Conservation (phyloP, 1,284 basidiomycete species). For the Cutaneotrichosporon daszewskae region DNA sequence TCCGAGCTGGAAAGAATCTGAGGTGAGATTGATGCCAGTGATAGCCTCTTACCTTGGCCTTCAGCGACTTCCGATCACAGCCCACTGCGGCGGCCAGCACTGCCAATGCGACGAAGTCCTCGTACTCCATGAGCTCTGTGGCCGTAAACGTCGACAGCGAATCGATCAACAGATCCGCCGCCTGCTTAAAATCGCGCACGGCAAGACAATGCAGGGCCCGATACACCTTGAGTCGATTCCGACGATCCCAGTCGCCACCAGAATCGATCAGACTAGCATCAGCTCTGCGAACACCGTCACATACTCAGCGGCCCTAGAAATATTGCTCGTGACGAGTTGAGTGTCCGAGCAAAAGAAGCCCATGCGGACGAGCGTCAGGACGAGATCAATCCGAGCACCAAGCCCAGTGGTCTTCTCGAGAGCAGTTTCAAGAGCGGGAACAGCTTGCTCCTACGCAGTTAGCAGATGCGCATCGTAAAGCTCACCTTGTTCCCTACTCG, state of each 20-base stretch:
- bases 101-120: conserved; percentile 83
- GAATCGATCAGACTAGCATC: conserved; percentile 76
- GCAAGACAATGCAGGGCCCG: conserved; percentile 78
- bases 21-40: conserved; percentile 1
- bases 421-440: conserved; percentile 76
- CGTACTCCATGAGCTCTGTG: conserved; percentile 80
- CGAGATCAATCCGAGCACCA: conserved; percentile 88
- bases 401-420: conserved; percentile 88
- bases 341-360: conserved; percentile 88
- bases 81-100: conserved; percentile 75
- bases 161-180: conserved; percentile 73
- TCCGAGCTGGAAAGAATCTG: conserved; percentile 55
- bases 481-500: conserved; percentile 85
- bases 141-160: conserved; percentile 92
- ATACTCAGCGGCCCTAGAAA: conserved; percentile 76
- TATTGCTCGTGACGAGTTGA: conserved; percentile 64
- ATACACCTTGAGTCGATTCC: conserved; percentile 95
- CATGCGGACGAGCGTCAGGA: conserved; percentile 79
- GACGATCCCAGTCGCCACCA: conserved; percentile 96
- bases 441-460: conserved; percentile 57
- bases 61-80: conserved; percentile 77
- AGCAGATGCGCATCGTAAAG: conserved; percentile 1
- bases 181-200: conserved; percentile 69
- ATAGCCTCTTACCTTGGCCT: conserved; percentile 77
- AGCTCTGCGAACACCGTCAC: conserved; percentile 22